phyloP scores from a whole-genome alignment of 805 yeast genomes.

The Brettanomyces anomalus region DNA sequence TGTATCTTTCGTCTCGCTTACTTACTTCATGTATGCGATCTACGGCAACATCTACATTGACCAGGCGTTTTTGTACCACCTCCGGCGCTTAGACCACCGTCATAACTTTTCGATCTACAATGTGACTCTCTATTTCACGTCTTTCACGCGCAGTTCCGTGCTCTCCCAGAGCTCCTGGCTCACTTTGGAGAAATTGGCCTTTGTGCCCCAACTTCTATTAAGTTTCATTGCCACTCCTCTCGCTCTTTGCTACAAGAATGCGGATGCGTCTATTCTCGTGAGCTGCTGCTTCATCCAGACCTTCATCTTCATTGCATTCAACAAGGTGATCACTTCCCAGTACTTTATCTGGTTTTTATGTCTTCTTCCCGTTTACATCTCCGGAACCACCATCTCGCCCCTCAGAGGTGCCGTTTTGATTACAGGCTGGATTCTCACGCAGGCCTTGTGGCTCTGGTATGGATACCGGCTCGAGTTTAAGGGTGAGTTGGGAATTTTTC shows the following conservation, averaged over 20 bases:
- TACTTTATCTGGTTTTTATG: conserved; percentile 93
- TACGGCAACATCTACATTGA: conserved; percentile 72
- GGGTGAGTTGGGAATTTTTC: conserved; percentile 37
- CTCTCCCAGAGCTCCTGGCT: conserved; percentile 5
- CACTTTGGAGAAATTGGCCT: conserved; percentile 44
- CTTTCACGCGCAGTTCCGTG: conserved; percentile 25
- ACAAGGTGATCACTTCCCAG: conserved; percentile 87
- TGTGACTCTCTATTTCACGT: conserved; percentile 55
- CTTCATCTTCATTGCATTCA: conserved; percentile 65
- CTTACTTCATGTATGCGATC: conserved; percentile 49
- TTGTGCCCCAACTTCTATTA: conserved; percentile 70
- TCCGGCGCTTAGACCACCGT: conserved; percentile 80
- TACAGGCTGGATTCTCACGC: conserved; percentile 58
- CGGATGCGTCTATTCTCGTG: conserved; percentile 19
- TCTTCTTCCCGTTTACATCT: conserved; percentile 65
- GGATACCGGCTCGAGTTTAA: conserved; percentile 78
- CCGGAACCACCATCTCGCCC: conserved; percentile 31
- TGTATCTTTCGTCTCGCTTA: conserved; percentile 36
- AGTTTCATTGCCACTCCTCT: conserved; percentile 54
- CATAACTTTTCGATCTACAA: conserved; percentile 92
- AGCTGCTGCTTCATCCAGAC: conserved; percentile 67
- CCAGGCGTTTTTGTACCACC: conserved; percentile 77
- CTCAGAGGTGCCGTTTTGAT: conserved; percentile 34
- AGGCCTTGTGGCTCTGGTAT: conserved; percentile 68
- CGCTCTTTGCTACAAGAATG: conserved; percentile 28